These are phyloP conservation scores for Asterophora parasitica DNA, from an alignment of 768 basidiomycete species.

Conservation along the genomic window DNA sequence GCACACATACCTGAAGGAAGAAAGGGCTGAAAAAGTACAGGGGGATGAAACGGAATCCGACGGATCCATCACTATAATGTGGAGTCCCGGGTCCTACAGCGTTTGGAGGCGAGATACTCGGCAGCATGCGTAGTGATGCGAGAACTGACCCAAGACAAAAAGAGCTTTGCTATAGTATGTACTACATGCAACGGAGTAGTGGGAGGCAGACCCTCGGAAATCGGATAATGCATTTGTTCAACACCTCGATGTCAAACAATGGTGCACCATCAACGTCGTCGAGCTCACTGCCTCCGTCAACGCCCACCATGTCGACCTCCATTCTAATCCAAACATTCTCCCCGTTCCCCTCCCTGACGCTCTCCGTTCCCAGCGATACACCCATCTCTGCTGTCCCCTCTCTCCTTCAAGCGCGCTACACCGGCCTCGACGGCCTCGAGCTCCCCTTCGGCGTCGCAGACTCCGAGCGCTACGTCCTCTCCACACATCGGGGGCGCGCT, in stretches of 20 bases:
- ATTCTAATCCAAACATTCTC: conserved; percentile 37
- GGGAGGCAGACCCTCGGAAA: no score
- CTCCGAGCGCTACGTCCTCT: conserved; percentile 26
- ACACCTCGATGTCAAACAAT: neutral
- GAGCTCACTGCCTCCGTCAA: neutral
- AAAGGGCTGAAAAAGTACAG: no score
- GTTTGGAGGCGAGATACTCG: no score
- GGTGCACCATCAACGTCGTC: no score
- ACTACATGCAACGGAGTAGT: no score
- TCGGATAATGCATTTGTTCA: neutral
- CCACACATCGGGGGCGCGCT: conserved; percentile 34
- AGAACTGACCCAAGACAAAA: no score
- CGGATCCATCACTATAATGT: no score
- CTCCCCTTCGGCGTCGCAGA: conserved; percentile 25
- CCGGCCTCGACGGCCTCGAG: conserved; percentile 18
- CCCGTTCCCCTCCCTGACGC: conserved; percentile 32
- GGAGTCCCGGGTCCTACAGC: no score
- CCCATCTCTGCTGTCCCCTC: conserved; percentile 26
- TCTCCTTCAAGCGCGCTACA: conserved; percentile 30
- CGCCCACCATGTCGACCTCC: conserved; percentile 21
- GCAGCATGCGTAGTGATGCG: no score
- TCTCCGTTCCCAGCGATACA: conserved; percentile 26
- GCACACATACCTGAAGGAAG: no score
- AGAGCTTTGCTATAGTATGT: no score
- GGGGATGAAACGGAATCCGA: no score